Evolutionary conservation across 352 stramenopile genomes (phyloP).

Genomic region (Paralagenidium karlingii): DNA sequence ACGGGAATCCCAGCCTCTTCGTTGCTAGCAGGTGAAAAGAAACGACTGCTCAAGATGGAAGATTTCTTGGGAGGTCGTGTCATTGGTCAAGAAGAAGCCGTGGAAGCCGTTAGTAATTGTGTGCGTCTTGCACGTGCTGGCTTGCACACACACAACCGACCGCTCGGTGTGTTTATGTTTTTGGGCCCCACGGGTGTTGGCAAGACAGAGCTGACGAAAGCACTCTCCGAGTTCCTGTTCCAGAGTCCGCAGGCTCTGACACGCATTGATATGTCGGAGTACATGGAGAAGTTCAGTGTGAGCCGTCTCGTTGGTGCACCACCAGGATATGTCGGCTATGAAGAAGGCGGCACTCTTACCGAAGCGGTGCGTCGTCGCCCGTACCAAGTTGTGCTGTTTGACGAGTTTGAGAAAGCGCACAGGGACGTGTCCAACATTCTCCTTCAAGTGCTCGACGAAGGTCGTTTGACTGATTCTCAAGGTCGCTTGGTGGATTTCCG

Average conservation of each 20-base stretch:
- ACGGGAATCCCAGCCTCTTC: constrained; percentile 93
- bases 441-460: constrained; percentile 82
- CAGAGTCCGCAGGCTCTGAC: constrained; percentile 91
- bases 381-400: constrained; percentile 95
- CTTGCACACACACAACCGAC: constrained; percentile 91
- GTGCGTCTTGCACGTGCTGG: constrained; percentile 88
- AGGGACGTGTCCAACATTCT: constrained; percentile 95
- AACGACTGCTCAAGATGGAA: constrained; percentile 91
- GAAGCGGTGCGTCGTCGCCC: constrained; percentile 90
- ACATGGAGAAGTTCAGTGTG: constrained; percentile 95
- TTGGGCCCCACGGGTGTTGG: constrained; percentile 88
- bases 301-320: constrained; percentile 86
- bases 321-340: constrained; percentile 89
- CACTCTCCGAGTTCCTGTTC: constrained; percentile 92
- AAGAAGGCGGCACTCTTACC: constrained; percentile 93
- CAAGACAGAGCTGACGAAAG: constrained; percentile 97
- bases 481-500: constrained; percentile 94
- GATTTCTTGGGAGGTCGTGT: constrained; percentile 87
- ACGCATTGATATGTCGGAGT: constrained; percentile 96
- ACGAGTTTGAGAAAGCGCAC: constrained; percentile 98
- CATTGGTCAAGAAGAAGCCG: constrained; percentile 84
- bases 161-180: constrained; percentile 93
- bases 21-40: constrained; percentile 90
- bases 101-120: constrained; percentile 85
- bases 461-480: constrained; percentile 93